Conservation (phyloP, 176 grass and related monocot genomes). For the Cenchrus fungigraminus region DNA sequence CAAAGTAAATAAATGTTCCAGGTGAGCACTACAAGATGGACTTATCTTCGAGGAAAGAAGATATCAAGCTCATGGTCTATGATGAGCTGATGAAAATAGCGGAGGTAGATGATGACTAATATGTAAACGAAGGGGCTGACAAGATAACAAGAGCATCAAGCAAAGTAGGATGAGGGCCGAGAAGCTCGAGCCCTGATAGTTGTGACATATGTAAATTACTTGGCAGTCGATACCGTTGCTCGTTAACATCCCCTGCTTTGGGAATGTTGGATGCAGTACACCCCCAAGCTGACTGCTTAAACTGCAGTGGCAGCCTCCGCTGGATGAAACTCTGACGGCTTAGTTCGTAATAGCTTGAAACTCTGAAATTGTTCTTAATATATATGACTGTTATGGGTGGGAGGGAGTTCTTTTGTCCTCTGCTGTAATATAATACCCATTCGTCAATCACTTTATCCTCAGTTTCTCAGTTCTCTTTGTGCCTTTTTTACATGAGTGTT, state of each 20-base stretch:
- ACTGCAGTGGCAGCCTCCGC: background rate
- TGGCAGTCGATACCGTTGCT: background rate
- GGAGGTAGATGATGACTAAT: conserved; percentile 43
- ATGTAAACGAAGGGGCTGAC: conserved; percentile 29
- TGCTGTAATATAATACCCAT: background rate
- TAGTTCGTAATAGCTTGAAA: background rate
- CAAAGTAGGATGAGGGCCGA: conserved; percentile 28
- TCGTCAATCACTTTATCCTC: background rate
- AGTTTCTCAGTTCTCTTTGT: background rate
- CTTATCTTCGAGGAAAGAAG: conserved; percentile 54
- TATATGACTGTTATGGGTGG: background rate
- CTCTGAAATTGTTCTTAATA: background rate
- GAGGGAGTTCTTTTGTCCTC: background rate
- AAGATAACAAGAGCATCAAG: conserved; percentile 35
- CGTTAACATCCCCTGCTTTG: background rate
- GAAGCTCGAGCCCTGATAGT: conserved; percentile 23
- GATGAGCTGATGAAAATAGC: conserved; percentile 59
- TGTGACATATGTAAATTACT: conserved; percentile 38
- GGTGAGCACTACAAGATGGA: conserved; percentile 66
- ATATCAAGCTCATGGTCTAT: conserved; percentile 57
- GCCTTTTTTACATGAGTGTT: background rate
- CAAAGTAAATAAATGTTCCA: conserved; percentile 31
- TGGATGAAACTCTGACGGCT: too few species aligned
- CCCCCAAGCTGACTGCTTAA: background rate
- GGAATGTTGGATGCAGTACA: background rate